Evolutionary conservation across 371 early-diverging fungal species (phyloP).

Genomic region (Smittium mucronatum): DNA sequence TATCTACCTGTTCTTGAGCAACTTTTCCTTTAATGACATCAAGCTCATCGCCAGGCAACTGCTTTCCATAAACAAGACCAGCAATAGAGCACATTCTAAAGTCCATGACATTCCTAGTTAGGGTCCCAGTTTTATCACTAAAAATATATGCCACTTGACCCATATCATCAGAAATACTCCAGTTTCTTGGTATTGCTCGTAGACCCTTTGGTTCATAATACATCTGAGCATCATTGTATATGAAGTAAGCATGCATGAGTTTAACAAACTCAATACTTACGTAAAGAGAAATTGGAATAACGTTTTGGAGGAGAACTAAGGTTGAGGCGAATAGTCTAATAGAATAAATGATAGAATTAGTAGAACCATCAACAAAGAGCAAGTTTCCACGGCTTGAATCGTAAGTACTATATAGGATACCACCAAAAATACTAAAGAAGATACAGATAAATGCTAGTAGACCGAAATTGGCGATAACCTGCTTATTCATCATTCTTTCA

Average conservation of each 20-base stretch:
- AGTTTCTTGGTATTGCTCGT: constrained; percentile 59
- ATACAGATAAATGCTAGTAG: constrained; percentile 61
- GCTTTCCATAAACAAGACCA: constrained; percentile 66
- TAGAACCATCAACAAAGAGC: constrained; percentile 20
- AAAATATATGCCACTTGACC: constrained; percentile 93
- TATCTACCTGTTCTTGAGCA: constrained; percentile 31
- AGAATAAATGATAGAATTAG: constrained; percentile 17
- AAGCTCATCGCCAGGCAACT: constrained; percentile 31
- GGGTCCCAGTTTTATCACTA: constrained; percentile 96
- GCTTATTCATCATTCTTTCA: constrained; percentile 77
- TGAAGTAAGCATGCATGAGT: constrained; percentile 68
- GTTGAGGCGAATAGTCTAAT: constrained; percentile 42
- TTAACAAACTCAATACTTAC: constrained; percentile 87
- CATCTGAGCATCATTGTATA: constrained; percentile 74
- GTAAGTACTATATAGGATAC: constrained; percentile 29
- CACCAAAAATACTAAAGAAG: constrained; percentile 37
- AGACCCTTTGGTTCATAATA: constrained; percentile 55
- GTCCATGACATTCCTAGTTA: constrained; percentile 94
- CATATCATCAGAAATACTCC: constrained; percentile 90
- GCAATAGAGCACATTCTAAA: constrained; percentile 78
- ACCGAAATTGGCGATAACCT: constrained; percentile 67
- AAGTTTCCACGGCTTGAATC: constrained; percentile 17
- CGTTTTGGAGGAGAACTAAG: constrained; percentile 85
- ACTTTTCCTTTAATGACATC: constrained; percentile 28
- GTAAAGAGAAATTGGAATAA: constrained; percentile 94